Base-by-base conservation (phyloP, 768 basidiomycete genomes). In the Xerocomus potaroensis region DNA sequence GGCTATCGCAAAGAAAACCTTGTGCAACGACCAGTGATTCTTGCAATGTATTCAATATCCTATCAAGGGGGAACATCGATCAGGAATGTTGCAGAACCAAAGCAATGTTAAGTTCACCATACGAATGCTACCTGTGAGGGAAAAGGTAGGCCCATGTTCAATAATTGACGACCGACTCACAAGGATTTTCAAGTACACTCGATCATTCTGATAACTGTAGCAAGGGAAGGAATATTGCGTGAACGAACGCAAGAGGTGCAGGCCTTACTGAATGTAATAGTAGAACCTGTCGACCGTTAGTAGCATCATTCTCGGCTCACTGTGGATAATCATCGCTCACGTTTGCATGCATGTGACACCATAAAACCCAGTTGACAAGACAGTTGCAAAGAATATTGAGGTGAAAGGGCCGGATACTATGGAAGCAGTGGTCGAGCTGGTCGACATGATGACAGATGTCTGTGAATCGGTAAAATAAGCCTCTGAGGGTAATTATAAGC, bases 291-390 rank as follows among this genome's bases (percentile, higher is more conserved):
- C 6, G 11, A 31, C 10, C 14, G 15, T 18, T 27, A 19, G 33
- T 6, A 4, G 15, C 1, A 23, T 36, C 3, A 16, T 10, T 27
- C 26, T 27, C 26, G 10, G 8, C 10, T 32, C 5, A 22, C 12
- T 15, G 8, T 10, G 12, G 15, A 23, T 14, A 12, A 19, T 10
- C 16, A 18, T 2, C 8, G 27, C 46, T 35, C 39, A 47, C 40
- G 33, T 29, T 36, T 47, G 46, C 33, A 41, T 18, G 24, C 46
- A 47, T 30, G 33, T n/a, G 6, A 35, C 10, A 15, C 46, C 46
- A 15, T 47, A 47, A 15, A 35, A 47, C 7, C 6, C 23, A 3
- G 46, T 35, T 5, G 46, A 23, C 8, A 47, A 4, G 46, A 36
- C n/a, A 16, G 46, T 26, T 4, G 24, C 6, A 21, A 41, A 47